Conservation (phyloP, 2,329 filamentous ascomycete genomes). For the Cephalotrichum gorgonifer region DNA sequence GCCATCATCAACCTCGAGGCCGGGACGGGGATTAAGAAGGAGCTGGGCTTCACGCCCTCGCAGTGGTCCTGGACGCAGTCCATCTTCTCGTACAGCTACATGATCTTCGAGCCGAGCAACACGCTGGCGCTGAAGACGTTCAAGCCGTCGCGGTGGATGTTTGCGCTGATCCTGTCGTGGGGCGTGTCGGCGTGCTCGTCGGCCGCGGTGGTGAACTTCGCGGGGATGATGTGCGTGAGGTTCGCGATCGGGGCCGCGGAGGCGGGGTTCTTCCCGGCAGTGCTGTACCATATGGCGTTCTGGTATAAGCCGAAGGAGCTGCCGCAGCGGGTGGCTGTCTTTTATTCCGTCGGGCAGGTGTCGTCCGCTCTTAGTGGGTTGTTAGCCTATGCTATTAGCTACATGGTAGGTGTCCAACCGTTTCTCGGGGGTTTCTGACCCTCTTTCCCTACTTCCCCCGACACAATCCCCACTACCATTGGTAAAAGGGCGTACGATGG, state of each 20-base stretch:
- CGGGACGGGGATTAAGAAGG: slow-evolving; percentile 26
- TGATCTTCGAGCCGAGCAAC: slow-evolving; percentile 26
- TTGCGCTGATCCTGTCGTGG: slow-evolving; percentile 30
- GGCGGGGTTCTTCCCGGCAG: slow-evolving; percentile 29
- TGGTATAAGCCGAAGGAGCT: slow-evolving; percentile 39
- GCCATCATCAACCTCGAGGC: slow-evolving; percentile 32
- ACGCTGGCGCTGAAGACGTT: slow-evolving; percentile 28
- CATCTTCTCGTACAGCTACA: slow-evolving; percentile 28
- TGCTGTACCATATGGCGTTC: slow-evolving; percentile 32
- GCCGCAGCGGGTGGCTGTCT: slow-evolving; percentile 31
- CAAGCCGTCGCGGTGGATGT: slow-evolving; percentile 26
- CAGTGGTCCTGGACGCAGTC: slow-evolving; percentile 27
- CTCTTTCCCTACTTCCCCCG: too few relatives aligned
- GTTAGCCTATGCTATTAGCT: slow-evolving; percentile 31
- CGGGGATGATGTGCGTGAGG: slow-evolving; percentile 23
- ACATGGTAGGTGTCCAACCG: slow-evolving; percentile 17
- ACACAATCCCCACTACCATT: not conserved
- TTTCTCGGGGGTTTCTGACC: not conserved
- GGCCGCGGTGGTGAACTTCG: slow-evolving; percentile 23
- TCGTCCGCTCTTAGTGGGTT: slow-evolving; percentile 28
- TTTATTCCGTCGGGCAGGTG: slow-evolving; percentile 28
- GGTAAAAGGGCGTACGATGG: not conserved
- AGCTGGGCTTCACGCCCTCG: slow-evolving; percentile 26
- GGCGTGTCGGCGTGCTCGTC: slow-evolving; percentile 22
- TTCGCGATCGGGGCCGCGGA: slow-evolving; percentile 27